Evolutionary conservation across 2,329 filamentous ascomycete species (phyloP), one percentile per base, ranked within the genome.

Genomic region (Sphaerulina populicola): DNA sequence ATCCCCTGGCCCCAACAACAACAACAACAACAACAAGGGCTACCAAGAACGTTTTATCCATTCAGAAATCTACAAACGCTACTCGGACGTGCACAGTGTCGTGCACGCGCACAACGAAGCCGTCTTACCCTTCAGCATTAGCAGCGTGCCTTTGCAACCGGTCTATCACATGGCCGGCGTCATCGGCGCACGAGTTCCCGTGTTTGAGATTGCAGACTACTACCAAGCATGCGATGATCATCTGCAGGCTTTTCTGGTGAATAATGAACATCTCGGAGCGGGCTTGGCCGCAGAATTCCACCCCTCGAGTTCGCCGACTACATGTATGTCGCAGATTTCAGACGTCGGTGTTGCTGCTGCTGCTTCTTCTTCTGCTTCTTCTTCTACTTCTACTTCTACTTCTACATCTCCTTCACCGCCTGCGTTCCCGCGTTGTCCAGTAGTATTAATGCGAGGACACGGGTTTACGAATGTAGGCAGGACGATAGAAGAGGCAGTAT

Each of bases 11-110:
- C 0, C 57, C 60, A n/a, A n/a, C n/a, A n/a, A n/a, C n/a, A n/a
- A n/a, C n/a, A n/a, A n/a, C n/a, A n/a, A n/a, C n/a, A n/a, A n/a
- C n/a, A n/a, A n/a, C 2, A 57, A 60, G 45, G 62, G 59, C 6
- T 74, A 71, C 49, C 51, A 66, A 4, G 73, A 76, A 60, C 64
- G 72, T 14, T 69, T 66, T 57, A 72, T 75, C 45, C 73, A 76
- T 60, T 61, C 57, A 27, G 65, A 67, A 51, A 70, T 74, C 12
- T 73, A 73, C 59, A 73, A 72, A 59, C 64, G 64, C 38, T 75
- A 72, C 57, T 67, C 66, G 0, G 64, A 61, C 4, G 68, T 75
- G 14, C 69, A 73, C 38, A 64, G 66, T 41, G 71, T 75, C 2
- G 65, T 75, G 1, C 72, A 74, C 55, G 68, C 67, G 12, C 73